Base-by-base conservation (phyloP, 2,329 filamentous ascomycete genomes). In the Diplodia mutila region DNA sequence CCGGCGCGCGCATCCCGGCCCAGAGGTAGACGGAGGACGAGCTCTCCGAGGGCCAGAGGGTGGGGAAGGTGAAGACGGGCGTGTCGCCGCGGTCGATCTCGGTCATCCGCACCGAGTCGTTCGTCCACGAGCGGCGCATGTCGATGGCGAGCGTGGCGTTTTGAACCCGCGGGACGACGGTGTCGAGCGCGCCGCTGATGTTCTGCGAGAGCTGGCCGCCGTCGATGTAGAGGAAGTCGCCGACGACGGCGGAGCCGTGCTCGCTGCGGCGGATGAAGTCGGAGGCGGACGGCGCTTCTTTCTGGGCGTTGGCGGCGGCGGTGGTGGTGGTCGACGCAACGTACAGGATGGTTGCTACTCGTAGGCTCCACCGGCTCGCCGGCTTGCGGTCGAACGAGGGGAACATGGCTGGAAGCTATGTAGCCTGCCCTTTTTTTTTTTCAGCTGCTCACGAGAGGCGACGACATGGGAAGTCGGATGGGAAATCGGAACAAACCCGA, bases 161-260 rank as follows among this genome's bases (percentile, higher is more conserved):
- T n/a, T 66, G 57, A 2, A 49, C 12, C 18, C 64, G 39, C 18
- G 52, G 27, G 7, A 37, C 6, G 32, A 46, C 21, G 48, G 61
- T 11, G 61, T 65, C 61, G 21, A 32, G 21, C 21, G n/a, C 16
- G 37, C 53, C 64, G 34, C 48, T 57, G 27, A 59, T 25, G 42
- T 57, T 48, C 16, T 66, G 53, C 9, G 34, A 25, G 9, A 57
- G n/a, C 9, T 11, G 18, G 23, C 64, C 64, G 18, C 64, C 53
- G 21, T 66, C 64, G 8, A 66, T 66, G 52, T 57, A 66, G 25
- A 66, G 37, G 52, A 49, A 57, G 42, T 66, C 48, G 12, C 64
- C 61, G 1, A 65, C 5, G 12, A 27, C 23, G 2, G 21, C 51
- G 14, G 61, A 54, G 29, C 8, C 34, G 18, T 65, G 61, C 14